These are phyloP conservation scores for Xenosphaeropsis pyriputrescens DNA, from an alignment of 2,329 filamentous ascomycete genomes.

Conservation along the genomic window DNA sequence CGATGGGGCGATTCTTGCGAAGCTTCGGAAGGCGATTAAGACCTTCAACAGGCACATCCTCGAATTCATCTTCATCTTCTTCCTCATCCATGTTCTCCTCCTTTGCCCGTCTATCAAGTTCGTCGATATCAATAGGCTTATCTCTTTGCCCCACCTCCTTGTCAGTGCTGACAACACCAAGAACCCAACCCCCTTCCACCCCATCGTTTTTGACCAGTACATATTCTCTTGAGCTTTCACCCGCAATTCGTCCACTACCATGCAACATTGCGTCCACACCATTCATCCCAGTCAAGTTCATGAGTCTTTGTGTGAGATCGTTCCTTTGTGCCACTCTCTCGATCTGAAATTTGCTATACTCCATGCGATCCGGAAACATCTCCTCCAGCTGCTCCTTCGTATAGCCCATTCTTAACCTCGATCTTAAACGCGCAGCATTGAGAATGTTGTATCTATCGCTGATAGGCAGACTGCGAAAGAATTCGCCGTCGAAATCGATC, in stretches of 20 bases:
- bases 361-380: slow-evolving; percentile 98
- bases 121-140: slow-evolving; percentile 88
- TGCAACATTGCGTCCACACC: slow-evolving; percentile 53
- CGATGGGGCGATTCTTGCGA: slow-evolving; percentile 1
- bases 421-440: slow-evolving; percentile 81
- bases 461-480: slow-evolving; percentile 82
- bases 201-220: slow-evolving; percentile 92
- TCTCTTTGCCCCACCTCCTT: slow-evolving; percentile 66
- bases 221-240: slow-evolving; percentile 86
- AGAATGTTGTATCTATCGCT: slow-evolving; percentile 94
- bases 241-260: slow-evolving; percentile 53
- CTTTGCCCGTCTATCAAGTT: slow-evolving; percentile 38
- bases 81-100: slow-evolving; percentile 46
- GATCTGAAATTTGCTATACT: slow-evolving; percentile 91
- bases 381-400: slow-evolving; percentile 90
- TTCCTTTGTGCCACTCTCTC: slow-evolving; percentile 88
- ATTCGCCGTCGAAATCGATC: slow-evolving; percentile 93
- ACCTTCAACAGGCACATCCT: slow-evolving; percentile 20
- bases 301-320: slow-evolving; percentile 83
- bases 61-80: slow-evolving; percentile 48
- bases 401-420: slow-evolving; percentile 83
- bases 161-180: slow-evolving; percentile 81
- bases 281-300: slow-evolving; percentile 87
- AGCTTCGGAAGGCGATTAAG: slow-evolving; percentile 18
- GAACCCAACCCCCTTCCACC: slow-evolving; percentile 87